phyloP scores from a whole-genome alignment of 805 yeast genomes.

The Wickerhamiella lipophila region DNA sequence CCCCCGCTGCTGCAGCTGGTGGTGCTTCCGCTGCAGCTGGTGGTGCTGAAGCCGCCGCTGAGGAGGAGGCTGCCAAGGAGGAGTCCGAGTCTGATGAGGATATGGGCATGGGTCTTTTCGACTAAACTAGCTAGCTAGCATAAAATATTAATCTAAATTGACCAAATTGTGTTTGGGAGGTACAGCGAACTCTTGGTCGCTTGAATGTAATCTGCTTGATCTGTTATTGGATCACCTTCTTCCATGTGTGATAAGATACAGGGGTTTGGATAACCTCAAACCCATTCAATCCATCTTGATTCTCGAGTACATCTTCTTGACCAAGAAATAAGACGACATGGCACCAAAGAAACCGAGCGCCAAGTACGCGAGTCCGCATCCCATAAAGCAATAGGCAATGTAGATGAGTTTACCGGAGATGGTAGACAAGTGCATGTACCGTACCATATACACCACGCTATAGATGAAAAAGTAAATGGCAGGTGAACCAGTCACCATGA shows the following conservation, averaged over 20 bases:
- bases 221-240: no score
- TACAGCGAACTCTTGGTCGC: no score
- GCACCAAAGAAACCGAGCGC: constrained; percentile 86
- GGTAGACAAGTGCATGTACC: constrained; percentile 54
- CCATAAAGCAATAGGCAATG: constrained; percentile 66
- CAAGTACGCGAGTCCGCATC: constrained; percentile 59
- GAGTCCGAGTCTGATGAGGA: constrained; percentile 60
- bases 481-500: constrained; percentile 81
- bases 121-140: constrained; percentile 33
- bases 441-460: constrained; percentile 42
- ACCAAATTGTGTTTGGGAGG: no score
- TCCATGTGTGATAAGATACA: no score
- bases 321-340: constrained; percentile 56
- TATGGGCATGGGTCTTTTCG: constrained; percentile 94
- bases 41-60: constrained; percentile 43
- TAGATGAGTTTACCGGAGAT: constrained; percentile 65
- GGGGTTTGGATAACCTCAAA: no score
- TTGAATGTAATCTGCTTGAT: no score
- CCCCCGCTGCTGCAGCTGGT: constrained; percentile 47
- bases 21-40: constrained; percentile 55
- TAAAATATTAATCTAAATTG: constrained; percentile 7
- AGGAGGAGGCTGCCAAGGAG: constrained; percentile 44
- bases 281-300: constrained; percentile 43
- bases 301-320: constrained; percentile 65
- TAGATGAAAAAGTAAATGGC: constrained; percentile 74